phyloP scores from a whole-genome alignment of 148 eudicot species.

The Agrostemma githago region DNA sequence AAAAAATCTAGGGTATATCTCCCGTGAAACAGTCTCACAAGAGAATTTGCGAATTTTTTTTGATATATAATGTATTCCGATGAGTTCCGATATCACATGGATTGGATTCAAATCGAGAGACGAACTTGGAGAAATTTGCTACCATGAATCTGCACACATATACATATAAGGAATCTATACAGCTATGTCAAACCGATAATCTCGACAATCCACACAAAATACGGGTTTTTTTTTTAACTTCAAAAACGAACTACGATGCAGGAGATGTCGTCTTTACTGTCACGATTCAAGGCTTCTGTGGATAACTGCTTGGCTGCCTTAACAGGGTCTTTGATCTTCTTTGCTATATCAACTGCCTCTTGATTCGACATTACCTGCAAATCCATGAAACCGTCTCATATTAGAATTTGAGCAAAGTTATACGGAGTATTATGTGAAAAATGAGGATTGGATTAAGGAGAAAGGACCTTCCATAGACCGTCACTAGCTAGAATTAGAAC shows the following conservation, averaged over 20 bases:
- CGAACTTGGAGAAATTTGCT: background rate
- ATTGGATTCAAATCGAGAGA: background rate
- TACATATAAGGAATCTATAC: slow-evolving; percentile 13
- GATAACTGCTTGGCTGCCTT: slow-evolving; percentile 60
- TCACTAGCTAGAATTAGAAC: slow-evolving; percentile 70
- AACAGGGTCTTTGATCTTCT: slow-evolving; percentile 55
- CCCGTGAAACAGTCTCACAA: no score
- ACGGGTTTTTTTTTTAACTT: slow-evolving; percentile 15
- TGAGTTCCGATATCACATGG: slow-evolving; percentile 16
- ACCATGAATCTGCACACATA: slow-evolving; percentile 28
- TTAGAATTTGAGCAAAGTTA: no score
- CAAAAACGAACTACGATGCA: slow-evolving; percentile 56
- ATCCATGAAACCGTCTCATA: no score
- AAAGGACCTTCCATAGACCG: slow-evolving; percentile 68
- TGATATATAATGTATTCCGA: no score
- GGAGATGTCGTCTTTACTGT: slow-evolving; percentile 75
- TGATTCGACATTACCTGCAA: slow-evolving; percentile 63
- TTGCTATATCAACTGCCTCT: slow-evolving; percentile 64
- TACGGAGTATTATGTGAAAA: no score
- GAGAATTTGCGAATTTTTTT: no score
- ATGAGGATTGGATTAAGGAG: background rate
- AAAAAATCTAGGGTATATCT: no score
- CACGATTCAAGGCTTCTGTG: slow-evolving; percentile 49
- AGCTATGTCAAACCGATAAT: slow-evolving; percentile 27
- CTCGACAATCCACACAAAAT: background rate